phyloP scores from a whole-genome alignment of 768 basidiomycete species.

The Termitomyces heimii region DNA sequence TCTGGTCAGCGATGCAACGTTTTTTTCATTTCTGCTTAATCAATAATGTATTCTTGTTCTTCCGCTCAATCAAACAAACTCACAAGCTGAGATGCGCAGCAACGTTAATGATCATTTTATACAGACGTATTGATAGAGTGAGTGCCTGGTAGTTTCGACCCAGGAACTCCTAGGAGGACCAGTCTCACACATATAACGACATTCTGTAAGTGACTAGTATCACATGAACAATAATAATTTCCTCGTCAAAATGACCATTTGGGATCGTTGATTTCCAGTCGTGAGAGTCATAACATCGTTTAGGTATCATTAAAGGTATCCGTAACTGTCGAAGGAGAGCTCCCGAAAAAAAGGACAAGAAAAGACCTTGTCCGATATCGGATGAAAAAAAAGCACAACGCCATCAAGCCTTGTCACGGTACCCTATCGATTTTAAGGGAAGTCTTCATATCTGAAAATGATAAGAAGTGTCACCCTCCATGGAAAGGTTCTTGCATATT shows the following conservation, averaged over 20 bases:
- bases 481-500: constrained; percentile 57
- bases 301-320: constrained; percentile 22
- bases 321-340: constrained; percentile 21
- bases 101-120: constrained; percentile 7
- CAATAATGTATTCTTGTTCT: constrained; percentile 3
- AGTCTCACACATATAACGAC: not conserved
- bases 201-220: constrained; percentile 4
- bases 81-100: constrained; percentile 6
- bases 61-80: constrained; percentile 12
- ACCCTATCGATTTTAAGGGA: constrained; percentile 24
- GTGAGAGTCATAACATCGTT: constrained; percentile 28
- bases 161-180: not conserved
- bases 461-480: constrained; percentile 47
- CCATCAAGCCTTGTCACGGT: constrained; percentile 46
- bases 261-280: constrained; percentile 17
- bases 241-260: constrained; percentile 19
- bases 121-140: constrained; percentile 6
- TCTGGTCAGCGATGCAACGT: constrained; percentile 32
- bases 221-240: constrained; percentile 10
- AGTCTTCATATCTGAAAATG: constrained; percentile 18
- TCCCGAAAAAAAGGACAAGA: constrained; percentile 21
- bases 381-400: constrained; percentile 5
- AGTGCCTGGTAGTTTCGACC: constrained; percentile 6
- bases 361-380: constrained; percentile 21
- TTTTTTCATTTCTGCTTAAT: constrained; percentile 35